Evolutionary conservation across 768 basidiomycete species (phyloP).

Genomic region (Boletus pseudo-olivaceus): DNA sequence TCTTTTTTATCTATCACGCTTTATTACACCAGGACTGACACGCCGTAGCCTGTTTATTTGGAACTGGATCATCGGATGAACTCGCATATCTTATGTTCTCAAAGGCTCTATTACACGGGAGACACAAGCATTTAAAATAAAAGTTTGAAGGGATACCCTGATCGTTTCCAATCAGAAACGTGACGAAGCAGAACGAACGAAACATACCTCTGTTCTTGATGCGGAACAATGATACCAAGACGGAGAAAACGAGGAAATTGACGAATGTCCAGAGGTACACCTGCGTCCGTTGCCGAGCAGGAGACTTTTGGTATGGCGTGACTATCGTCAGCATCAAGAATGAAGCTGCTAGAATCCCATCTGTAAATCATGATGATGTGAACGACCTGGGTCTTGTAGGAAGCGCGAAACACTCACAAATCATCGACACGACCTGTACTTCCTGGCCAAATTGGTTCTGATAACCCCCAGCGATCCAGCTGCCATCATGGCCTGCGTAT

Average conservation of each 20-base stretch:
- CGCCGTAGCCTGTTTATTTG: neutral
- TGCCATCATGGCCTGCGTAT: slow-evolving; percentile 57
- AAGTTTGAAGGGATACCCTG: slow-evolving; percentile 81
- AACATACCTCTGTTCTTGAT: slow-evolving; percentile 83
- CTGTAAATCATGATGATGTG: slow-evolving; percentile 39
- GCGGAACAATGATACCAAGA: slow-evolving; percentile 82
- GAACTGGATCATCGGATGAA: neutral
- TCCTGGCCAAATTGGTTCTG: slow-evolving; percentile 92
- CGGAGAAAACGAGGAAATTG: slow-evolving; percentile 79
- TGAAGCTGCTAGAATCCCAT: slow-evolving; percentile 75
- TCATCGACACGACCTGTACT: slow-evolving; percentile 76
- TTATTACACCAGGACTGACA: slow-evolving; percentile 8
- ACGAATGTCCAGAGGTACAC: slow-evolving; percentile 87
- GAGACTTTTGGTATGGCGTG: slow-evolving; percentile 72
- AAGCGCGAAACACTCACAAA: slow-evolving; percentile 60
- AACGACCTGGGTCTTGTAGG: neutral
- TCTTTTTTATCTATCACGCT: slow-evolving; percentile 22
- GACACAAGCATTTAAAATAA: slow-evolving; percentile 45
- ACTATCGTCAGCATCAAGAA: slow-evolving; percentile 80
- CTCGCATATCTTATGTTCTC: neutral
- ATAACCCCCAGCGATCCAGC: slow-evolving; percentile 87
- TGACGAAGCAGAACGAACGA: neutral
- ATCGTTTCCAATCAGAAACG: slow-evolving; percentile 1
- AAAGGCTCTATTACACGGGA: neutral
- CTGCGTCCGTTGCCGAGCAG: slow-evolving; percentile 74